Conservation (phyloP, 257 asterid species). For the Osmanthus fragrans region DNA sequence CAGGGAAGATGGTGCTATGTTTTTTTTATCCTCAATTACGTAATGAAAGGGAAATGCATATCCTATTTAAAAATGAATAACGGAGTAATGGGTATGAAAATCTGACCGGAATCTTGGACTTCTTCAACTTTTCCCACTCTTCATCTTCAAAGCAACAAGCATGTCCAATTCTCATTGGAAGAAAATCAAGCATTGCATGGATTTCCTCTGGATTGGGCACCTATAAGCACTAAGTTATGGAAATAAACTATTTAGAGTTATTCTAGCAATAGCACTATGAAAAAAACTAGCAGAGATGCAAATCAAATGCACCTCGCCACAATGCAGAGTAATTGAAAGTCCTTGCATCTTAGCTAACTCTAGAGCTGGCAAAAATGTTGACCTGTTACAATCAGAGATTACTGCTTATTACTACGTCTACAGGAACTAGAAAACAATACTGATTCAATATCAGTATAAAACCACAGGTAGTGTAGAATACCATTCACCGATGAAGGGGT, state of each 20-base stretch:
- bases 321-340: conserved; percentile 76
- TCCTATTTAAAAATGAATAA: conserved; percentile 16
- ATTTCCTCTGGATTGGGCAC: conserved; percentile 83
- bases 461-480: conserved; percentile 23
- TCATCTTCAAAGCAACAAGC: conserved; percentile 87
- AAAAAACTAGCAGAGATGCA: conserved; percentile 21
- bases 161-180: conserved; percentile 87
- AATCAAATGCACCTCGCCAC: conserved; percentile 87
- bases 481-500: conserved; percentile 91
- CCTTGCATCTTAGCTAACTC: conserved; percentile 81
- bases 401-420: conserved; percentile 19
- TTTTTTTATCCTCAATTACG: neutral
- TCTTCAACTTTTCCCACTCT: conserved; percentile 60
- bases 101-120: conserved; percentile 70
- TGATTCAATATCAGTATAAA: neutral
- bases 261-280: conserved; percentile 7
- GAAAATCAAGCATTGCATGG: conserved; percentile 77
- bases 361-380: conserved; percentile 78
- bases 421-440: neutral
- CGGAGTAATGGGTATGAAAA: conserved; percentile 19
- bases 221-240: conserved; percentile 69
- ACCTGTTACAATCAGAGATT: conserved; percentile 43
- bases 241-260: conserved; percentile 35
- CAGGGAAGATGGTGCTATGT: neutral
- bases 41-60: neutral